Evolutionary conservation across 192 early-diverging fungal genomes (phyloP).

Genomic region (Mortierella alpina): DNA sequence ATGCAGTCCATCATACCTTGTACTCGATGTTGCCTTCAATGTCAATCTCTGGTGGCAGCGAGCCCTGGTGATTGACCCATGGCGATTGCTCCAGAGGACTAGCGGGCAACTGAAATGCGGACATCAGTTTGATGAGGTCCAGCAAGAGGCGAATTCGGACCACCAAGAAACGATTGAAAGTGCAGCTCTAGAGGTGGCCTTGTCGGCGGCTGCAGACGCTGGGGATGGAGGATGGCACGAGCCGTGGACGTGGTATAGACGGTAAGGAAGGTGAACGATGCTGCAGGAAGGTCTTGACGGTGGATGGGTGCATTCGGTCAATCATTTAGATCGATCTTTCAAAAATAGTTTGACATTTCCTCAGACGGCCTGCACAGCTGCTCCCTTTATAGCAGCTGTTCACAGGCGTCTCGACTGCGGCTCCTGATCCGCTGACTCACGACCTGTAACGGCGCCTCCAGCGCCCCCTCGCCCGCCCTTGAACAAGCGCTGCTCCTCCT

Average conservation of each 20-base stretch:
- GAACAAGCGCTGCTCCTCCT: not conserved
- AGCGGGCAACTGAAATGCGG: constrained; percentile 37
- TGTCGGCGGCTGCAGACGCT: not conserved
- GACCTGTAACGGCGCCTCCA: too few species aligned
- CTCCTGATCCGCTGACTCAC: constrained; percentile 21
- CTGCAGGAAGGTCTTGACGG: too few species aligned
- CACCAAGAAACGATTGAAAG: too few species aligned
- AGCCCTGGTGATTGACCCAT: constrained; percentile 50
- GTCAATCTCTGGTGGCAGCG: constrained; percentile 85
- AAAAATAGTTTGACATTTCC: too few species aligned
- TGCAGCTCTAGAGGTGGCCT: not conserved
- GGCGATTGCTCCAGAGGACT: constrained; percentile 24
- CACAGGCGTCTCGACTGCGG: constrained; percentile 10
- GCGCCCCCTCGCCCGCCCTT: not conserved
- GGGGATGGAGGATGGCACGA: not conserved
- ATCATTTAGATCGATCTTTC: too few species aligned
- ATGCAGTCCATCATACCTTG: constrained; percentile 63
- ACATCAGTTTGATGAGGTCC: constrained; percentile 12
- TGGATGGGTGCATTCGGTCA: too few species aligned
- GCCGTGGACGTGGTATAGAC: not conserved
- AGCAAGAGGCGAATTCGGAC: not conserved
- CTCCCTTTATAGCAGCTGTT: too few species aligned
- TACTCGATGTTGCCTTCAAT: constrained; percentile 90
- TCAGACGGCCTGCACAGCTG: too few species aligned
- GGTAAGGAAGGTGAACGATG: constrained; percentile 1